Base-by-base conservation (phyloP, 202 grass and related monocot genomes). In the Zizania palustris region DNA sequence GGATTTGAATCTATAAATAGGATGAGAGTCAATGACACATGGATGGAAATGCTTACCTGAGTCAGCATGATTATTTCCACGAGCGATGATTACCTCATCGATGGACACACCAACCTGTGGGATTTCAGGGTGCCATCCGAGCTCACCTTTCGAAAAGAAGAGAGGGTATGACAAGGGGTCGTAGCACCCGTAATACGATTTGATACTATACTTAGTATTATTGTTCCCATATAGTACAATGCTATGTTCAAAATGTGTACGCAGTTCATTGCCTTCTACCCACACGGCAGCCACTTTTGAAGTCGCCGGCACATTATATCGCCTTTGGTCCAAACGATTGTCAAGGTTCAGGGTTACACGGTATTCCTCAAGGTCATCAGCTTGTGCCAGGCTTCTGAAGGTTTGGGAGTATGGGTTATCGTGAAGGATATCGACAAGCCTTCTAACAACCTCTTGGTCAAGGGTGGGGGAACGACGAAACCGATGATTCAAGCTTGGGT, bases 211-310 rank as follows among this genome's bases (percentile, higher is more conserved):
- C 45, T 14, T 48, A 11, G 12, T 5, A 40, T 69, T 42, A 18
- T 69, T 69, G 10, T 36, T 73, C 11, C 35, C 69, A 56, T 73
- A 51, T 50, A 57, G 18, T 35, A 53, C 35, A 10, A 54, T 16
- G 12, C 69, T 73, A 9, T 45, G 6, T 36, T 73, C 3, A 36
- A 50, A 73, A 48, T 18, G 12, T 22, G 15, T 18, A 21, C 35
- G 18, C 1, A 36, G 34, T 22, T 50, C 69, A 73, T 73, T 73
- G 34, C 46, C 45, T 34, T 73, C 69, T 11, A 73, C 45, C 46
- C 45, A 73, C 7, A 73, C 7, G 9, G 10, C 10, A 5, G n/a
- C 69, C 21, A 73, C 69, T 35, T 73, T 4, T 6, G 9, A 73
- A 33, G 18, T 46, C 7, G 6, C 15, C 9, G 69, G 11, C 1